Evolutionary conservation across 73 alveolate species (phyloP).

Genomic region (Paramecium octaurelia): DNA sequence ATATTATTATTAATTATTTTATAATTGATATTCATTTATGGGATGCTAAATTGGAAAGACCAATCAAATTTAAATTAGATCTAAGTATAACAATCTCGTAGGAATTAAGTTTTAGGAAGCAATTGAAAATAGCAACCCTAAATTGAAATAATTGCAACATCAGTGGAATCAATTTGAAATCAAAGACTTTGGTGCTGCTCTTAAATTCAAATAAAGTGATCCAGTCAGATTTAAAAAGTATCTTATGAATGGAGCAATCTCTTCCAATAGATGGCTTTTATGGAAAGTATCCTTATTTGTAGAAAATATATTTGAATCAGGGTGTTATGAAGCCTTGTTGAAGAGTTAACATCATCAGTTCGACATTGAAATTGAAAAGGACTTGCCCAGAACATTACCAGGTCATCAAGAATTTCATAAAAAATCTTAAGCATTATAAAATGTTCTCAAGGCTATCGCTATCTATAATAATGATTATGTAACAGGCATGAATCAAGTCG

Average conservation of each 20-base stretch:
- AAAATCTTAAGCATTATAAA: background rate
- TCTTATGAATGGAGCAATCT: background rate
- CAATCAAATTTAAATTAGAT: background rate
- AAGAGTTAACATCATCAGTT: background rate
- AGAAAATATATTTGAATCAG: background rate
- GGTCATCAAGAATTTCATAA: background rate
- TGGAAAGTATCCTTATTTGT: background rate
- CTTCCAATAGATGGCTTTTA: background rate
- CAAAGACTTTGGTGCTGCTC: background rate
- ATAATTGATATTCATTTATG: background rate
- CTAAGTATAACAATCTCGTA: background rate
- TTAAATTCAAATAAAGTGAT: background rate
- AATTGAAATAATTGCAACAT: background rate
- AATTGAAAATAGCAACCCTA: background rate
- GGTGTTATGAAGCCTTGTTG: background rate
- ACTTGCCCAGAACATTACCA: background rate
- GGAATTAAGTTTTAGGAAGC: background rate
- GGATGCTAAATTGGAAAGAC: conserved; percentile 9
- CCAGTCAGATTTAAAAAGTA: background rate
- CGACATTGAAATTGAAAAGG: background rate
- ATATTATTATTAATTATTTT: background rate
- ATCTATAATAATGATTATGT: conserved; percentile 2
- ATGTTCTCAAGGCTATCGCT: background rate
- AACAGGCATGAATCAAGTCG: conserved; percentile 28
- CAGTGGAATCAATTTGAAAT: background rate